Evolutionary conservation across 2,329 filamentous ascomycete species (phyloP), one percentile per base, ranked within the genome.

Genomic region (Raffaelea deltoideospora): DNA sequence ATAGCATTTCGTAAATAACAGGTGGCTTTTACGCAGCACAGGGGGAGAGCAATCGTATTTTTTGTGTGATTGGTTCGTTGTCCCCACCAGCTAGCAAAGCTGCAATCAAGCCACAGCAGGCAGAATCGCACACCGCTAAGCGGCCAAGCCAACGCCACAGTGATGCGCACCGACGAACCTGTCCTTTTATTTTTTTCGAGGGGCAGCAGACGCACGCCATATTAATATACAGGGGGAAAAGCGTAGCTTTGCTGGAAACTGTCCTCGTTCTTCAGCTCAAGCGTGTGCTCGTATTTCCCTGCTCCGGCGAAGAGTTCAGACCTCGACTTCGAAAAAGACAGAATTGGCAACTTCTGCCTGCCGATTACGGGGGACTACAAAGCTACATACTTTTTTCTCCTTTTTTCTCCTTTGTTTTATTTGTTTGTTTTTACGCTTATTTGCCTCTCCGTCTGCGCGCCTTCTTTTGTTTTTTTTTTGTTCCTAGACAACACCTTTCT

Each of bases 181-280:
- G 38, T 40, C 38, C 38, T 40, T 32, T 39, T 37, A 35, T 35
- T 35, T 29, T 30, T 34, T 26, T 27, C 13, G 38, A 37, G 37
- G 41, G 43, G 39, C 35, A 39, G 20, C 18, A 14, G 18, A 19
- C 36, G 35, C 42, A 37, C 38, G 40, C 39, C n/a, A n/a, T n/a
- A n/a, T n/a, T n/a, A n/a, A n/a, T n/a, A n/a, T n/a, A 37, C 33
- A 27, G 14, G 10, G 33, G 33, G 21, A 28, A 15, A 26, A 37
- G 34, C 34, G 31, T 31, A 4, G 21, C 28, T 20, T 22, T 19
- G 36, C 38, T 31, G 35, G 35, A 37, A 34, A 35, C 38, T 37
- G 34, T 39, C 37, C 36, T 41, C 31, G 34, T 30, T 34, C 31
- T 34, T 37, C 24, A 23, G 23, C 24, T 31, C n/a, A n/a, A n/a